Evolutionary conservation across 495 filamentous ascomycete genomes (phyloP), one percentile per base, ranked within the genome.

Genomic region (Neurospora sp.): DNA sequence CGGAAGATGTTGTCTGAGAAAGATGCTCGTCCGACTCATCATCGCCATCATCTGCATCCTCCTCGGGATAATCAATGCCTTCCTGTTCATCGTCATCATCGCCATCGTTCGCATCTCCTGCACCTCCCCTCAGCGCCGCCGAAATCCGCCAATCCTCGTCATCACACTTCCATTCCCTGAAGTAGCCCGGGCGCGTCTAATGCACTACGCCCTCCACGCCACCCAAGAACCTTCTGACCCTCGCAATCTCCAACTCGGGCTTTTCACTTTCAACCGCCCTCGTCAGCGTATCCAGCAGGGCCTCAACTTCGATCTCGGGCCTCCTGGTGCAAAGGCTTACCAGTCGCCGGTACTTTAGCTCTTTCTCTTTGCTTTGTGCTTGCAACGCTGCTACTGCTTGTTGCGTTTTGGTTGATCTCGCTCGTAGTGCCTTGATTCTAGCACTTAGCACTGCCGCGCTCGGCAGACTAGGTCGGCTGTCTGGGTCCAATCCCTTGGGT

Each of bases 261-360:
- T 85, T 85, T 76, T 95, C 92, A 75, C 90, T 92, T 80, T 93
- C 90, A 9, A 95, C 89, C 16, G 93, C 93, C 68, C 85, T 80
- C 53, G 90, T 82, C 38, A 95, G 78, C 10, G 83, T 85, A 71
- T 87, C 88, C 2, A 93, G 74, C 69, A 88, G 77, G n/a, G 81
- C 82, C 71, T 94, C 93, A 2, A 94, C 88, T 71, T 87, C 84
- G 9, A 80, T 81, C 71, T 92, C 90, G 8, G 85, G 83, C 14
- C 92, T 86, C 5, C 86, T 86, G 10, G 90, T 92, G 80, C 91
- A 93, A 37, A 94, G 77, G 68, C 85, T 84, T 39, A 95, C 89
- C 8, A 94, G 87, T 71, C 86, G 88, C 20, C 91, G 85, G 76
- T 93, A 93, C 79, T 89, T 88, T 47, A 86, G 82, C 78, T 93